Evolutionary conservation across 805 yeast genomes (phyloP), one percentile per base, ranked within the genome.

Genomic region (Metschnikowia peoriensis): DNA sequence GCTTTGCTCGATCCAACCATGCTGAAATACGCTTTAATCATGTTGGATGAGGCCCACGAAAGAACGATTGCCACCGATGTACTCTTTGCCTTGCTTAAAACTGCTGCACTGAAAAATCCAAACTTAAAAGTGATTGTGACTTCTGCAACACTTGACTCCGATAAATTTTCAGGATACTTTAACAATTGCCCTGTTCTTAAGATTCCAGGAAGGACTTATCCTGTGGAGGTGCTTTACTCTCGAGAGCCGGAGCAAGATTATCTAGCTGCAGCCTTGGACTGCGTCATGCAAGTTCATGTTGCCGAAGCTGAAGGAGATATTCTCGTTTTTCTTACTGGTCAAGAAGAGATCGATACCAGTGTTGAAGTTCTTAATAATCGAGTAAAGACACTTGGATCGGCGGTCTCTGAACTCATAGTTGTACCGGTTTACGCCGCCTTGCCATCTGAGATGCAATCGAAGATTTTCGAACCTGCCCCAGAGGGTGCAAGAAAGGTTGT

Each of bases 1-100:
- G 93, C 96, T 4, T 70, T 93, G 46, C 70, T 79, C 16, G 98
- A 94, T 66, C 93, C 97, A 0, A 72, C 75, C 28, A 81, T 94
- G 82, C 75, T 78, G 12, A 79, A 74, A 54, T 94, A 94, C 64
- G 83, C 96, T 0, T 94, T 88, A 2, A 82, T 94, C 2, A 89
- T 94, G 91, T 75, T 94, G 52, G 99, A 94, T 72, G 99, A 93
- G 69, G 98, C 98, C 0, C 99, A 94, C 72, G 99, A 94, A 69
- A 78, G 99, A 63, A 93, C 98, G 1, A 80, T 94, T 28, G 89
- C 96, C 0, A 94, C 98, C 0, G 99, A 94, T 75, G 86, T 94
- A 27, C 72, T 93, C 15, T 88, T 94, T 73, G 96, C 96, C 0
- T 75, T 94, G 38, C 71, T 94, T 53, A 86, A 89, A 61, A 81